Evolutionary conservation across 768 basidiomycete species (phyloP), one percentile per base, ranked within the genome.

Genomic region (Astraeus odoratus): DNA sequence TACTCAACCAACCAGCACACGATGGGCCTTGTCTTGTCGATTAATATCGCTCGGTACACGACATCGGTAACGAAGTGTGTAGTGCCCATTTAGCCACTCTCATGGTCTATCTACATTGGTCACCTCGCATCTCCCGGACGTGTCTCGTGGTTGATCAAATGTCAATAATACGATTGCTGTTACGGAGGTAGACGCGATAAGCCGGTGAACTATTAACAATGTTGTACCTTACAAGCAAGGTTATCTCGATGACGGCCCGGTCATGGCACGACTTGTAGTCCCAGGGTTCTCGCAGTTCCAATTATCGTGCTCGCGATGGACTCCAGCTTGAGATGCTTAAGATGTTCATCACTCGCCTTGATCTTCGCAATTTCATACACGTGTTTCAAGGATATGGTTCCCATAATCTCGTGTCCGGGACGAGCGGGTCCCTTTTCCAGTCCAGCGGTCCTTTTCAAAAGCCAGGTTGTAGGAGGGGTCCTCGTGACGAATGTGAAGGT

Each of bases 301-400:
- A 96, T 70, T 51, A 98, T 74, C 63, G 87, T 88, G 59, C 83
- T 83, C 23, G 90, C 85, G 42, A 99, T 84, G 55, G 81, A 80
- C 72, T 96, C 88, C 51, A 95, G 73, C 51, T 81, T 78, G 52
- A 96, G 74, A 60, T 86, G 86, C 69, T 78, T 86, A 73, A 96
- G 70, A 64, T 91, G 85, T 51, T 85, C 85, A 69, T 99, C 96
- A 58, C 76, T 79, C 43, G 80, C 76, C 72, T 99, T 99, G 66
- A 99, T 87, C 76, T 89, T 95, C 29, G 95, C 91, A 62, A 99
- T 96, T 74, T 98, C 96, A 67, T 93, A 97, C 62, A 98, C 78
- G 73, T 97, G 94, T 74, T 99, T 99, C 57, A 98, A 76, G 60
- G 79, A 87, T 64, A 98, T 75, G 37, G 86, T 91, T 40, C 85